Conservation (phyloP, 805 yeast species). For the Metschnikowia baotianmanensis region DNA sequence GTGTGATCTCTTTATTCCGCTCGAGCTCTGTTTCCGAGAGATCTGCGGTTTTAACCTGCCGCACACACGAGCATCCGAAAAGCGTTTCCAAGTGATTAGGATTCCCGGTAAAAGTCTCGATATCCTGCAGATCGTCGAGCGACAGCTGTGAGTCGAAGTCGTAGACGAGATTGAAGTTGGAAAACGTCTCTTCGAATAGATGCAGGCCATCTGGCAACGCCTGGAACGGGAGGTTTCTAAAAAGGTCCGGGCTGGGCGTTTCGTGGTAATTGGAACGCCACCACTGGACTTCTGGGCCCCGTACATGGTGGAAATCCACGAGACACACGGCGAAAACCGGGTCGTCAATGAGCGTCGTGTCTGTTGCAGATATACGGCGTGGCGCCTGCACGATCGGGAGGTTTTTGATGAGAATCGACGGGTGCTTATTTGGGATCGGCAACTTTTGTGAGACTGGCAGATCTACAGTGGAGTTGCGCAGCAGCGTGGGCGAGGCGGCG, state of each 20-base stretch:
- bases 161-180: conserved; percentile 80
- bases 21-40: conserved; percentile 44
- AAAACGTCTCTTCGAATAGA: conserved; percentile 87
- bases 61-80: conserved; percentile 93
- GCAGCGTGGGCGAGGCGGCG: background rate
- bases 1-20: conserved; percentile 62
- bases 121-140: conserved; percentile 43
- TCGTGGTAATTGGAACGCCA: conserved; percentile 56
- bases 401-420: conserved; percentile 37
- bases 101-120: conserved; percentile 34
- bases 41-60: conserved; percentile 70
- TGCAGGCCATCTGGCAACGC: conserved; percentile 97
- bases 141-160: conserved; percentile 51
- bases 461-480: background rate
- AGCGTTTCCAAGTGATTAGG: conserved; percentile 55
- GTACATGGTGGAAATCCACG: conserved; percentile 85
- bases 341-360: conserved; percentile 22
- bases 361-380: conserved; percentile 28
- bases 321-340: conserved; percentile 80
- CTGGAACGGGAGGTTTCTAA: conserved; percentile 91
- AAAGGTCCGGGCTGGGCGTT: conserved; percentile 39
- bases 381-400: conserved; percentile 30
- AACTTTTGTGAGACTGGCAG: conserved; percentile 10
- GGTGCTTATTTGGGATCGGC: no score
- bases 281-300: conserved; percentile 95